Percentiles rank a stretch among this genome's conserved stretches.
Conservation (phyloP, 345 rosid genomes). For the Anacardium occidentale region DNA sequence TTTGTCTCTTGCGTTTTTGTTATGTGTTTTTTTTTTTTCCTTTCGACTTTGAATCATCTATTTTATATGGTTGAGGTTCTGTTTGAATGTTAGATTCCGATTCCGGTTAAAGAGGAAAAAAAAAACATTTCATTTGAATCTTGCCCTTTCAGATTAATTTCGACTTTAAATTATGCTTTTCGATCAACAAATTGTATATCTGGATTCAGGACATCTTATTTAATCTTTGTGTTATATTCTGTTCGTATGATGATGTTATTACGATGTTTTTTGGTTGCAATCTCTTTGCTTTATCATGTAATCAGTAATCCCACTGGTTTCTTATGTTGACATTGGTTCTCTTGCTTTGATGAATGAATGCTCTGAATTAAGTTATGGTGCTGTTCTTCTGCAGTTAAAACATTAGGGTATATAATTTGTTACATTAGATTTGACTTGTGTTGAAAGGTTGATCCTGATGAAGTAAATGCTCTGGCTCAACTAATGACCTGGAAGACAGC, state of each 20-base stretch:
- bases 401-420: background rate
- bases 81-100: background rate
- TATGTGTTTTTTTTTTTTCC: background rate
- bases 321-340: background rate
- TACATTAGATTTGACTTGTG: conserved; percentile 9
- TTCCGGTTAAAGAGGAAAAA: background rate
- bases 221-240: background rate
- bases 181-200: background rate
- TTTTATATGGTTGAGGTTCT: background rate
- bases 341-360: background rate
- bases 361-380: background rate
- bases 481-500: conserved; percentile 99
- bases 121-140: too few species aligned
- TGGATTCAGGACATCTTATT: background rate
- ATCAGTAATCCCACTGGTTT: background rate
- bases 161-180: background rate
- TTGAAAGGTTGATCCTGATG: conserved; percentile 88
- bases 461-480: conserved; percentile 96
- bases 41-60: background rate
- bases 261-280: background rate
- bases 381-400: background rate
- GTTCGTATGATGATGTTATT: background rate
- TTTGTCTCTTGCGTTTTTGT: background rate
- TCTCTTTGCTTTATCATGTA: background rate
- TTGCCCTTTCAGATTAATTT: background rate